Conservation (phyloP, 116 monocot genomes). For the Posidonia oceanica region DNA sequence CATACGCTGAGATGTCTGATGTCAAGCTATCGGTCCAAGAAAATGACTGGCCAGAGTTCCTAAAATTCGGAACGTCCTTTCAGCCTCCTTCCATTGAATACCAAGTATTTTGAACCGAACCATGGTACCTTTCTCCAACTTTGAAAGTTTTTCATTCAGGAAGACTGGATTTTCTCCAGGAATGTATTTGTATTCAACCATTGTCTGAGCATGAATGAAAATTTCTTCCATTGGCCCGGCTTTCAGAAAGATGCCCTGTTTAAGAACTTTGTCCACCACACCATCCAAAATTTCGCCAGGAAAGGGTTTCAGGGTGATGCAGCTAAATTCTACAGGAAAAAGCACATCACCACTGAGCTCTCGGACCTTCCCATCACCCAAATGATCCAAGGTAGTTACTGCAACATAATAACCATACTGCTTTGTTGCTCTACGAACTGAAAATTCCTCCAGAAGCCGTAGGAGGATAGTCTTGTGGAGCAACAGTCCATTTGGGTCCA, state of each 20-base stretch:
- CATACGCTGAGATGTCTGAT: too few relatives aligned
- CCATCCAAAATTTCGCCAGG: constrained; percentile 67
- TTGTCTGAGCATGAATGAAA: constrained; percentile 46
- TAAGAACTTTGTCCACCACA: constrained; percentile 48
- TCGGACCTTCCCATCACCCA: constrained; percentile 52
- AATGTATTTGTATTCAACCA: constrained; percentile 46
- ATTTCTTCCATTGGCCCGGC: constrained; percentile 52
- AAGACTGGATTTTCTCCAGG: constrained; percentile 54
- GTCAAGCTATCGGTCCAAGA: constrained; percentile 41
- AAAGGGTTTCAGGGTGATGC: constrained; percentile 50
- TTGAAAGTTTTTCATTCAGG: constrained; percentile 42
- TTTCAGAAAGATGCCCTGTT: constrained; percentile 62
- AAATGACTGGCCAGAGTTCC: constrained; percentile 56
- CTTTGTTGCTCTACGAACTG: constrained; percentile 48
- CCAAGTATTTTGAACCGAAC: constrained; percentile 69
- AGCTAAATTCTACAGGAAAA: constrained; percentile 61
- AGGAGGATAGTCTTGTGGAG: constrained; percentile 51
- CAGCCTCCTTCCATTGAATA: constrained; percentile 50
- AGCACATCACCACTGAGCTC: constrained; percentile 51
- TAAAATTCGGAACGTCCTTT: constrained; percentile 46
- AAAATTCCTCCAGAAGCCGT: constrained; percentile 48
- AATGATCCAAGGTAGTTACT: constrained; percentile 30
- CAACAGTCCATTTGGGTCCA: constrained; percentile 38
- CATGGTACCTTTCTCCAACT: constrained; percentile 40
- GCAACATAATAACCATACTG: constrained; percentile 61